Conservation (phyloP, 768 basidiomycete genomes). For the Podaxis carcinomalis region DNA sequence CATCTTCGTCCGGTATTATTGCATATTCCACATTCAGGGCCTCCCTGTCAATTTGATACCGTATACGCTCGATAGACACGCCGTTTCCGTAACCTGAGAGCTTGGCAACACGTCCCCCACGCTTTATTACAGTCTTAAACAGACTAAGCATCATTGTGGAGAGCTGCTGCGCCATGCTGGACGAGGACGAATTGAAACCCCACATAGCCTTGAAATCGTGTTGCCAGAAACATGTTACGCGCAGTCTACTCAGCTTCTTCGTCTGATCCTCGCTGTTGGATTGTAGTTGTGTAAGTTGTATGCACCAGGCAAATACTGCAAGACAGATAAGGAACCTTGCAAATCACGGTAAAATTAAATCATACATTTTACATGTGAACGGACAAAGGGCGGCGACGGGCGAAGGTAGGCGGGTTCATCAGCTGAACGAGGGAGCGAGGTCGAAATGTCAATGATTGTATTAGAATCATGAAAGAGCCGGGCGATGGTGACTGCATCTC, state of each 20-base stretch:
- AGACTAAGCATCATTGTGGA: constrained; percentile 82
- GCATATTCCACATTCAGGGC: constrained; percentile 81
- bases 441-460: constrained; percentile 86
- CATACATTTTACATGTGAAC: constrained; percentile 76
- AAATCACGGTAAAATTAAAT: constrained; percentile 5
- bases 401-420: constrained; percentile 91
- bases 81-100: constrained; percentile 77
- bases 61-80: constrained; percentile 72
- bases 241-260: constrained; percentile 46
- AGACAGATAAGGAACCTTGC: constrained; percentile 13
- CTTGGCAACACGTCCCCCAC: constrained; percentile 71
- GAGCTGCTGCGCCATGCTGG: constrained; percentile 70
- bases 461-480: constrained; percentile 76
- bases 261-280: constrained; percentile 21
- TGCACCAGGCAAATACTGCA: constrained; percentile 87
- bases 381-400: constrained; percentile 88
- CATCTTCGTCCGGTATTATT: constrained; percentile 73
- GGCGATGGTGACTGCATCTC: constrained; percentile 93
- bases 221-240: constrained; percentile 93
- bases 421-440: constrained; percentile 86
- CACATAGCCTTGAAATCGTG: constrained; percentile 88
- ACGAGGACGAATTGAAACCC: constrained; percentile 64
- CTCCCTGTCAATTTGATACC: constrained; percentile 80
- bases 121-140: constrained; percentile 74
- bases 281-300: constrained; percentile 58